These are phyloP conservation scores for Globisporangium splendens DNA, from an alignment of 352 stramenopile genomes.

Conservation along the genomic window DNA sequence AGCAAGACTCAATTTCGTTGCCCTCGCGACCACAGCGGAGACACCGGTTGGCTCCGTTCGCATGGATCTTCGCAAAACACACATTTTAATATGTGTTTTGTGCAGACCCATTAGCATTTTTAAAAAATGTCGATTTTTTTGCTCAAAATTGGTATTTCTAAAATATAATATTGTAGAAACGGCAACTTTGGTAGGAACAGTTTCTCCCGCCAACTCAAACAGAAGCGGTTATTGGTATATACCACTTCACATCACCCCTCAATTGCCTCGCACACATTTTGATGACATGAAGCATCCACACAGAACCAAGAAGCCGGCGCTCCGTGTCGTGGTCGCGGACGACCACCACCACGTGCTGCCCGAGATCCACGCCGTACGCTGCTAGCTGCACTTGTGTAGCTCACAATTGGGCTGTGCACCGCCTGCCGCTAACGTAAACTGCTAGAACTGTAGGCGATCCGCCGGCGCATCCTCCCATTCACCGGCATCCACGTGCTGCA, in stretches of 20 bases:
- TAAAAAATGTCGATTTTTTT: too few species aligned
- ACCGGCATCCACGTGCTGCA: constrained; percentile 66
- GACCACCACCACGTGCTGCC: constrained; percentile 79
- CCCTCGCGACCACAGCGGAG: constrained; percentile 15
- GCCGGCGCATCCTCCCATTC: constrained; percentile 65
- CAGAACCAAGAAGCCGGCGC: too few species aligned
- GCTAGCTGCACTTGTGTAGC: not conserved
- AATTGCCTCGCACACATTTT: not conserved
- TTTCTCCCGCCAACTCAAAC: too few species aligned
- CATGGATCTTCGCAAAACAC: constrained; percentile 18
- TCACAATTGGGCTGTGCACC: not conserved
- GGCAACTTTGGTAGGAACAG: too few species aligned
- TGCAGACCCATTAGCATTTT: too few species aligned
- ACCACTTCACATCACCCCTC: too few species aligned
- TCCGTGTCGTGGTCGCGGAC: constrained; percentile 62
- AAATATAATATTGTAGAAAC: too few species aligned
- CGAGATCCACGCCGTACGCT: constrained; percentile 56
- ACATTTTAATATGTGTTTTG: too few species aligned
- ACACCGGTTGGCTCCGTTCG: constrained; percentile 12
- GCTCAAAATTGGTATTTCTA: too few species aligned
- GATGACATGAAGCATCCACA: too few species aligned
- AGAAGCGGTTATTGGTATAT: too few species aligned
- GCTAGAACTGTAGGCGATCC: constrained; percentile 50
- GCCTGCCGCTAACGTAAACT: not conserved
- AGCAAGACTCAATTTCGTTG: constrained; percentile 13